These are phyloP conservation scores for Arctium minus DNA, from an alignment of 129 eudicot species.

Conservation along the genomic window DNA sequence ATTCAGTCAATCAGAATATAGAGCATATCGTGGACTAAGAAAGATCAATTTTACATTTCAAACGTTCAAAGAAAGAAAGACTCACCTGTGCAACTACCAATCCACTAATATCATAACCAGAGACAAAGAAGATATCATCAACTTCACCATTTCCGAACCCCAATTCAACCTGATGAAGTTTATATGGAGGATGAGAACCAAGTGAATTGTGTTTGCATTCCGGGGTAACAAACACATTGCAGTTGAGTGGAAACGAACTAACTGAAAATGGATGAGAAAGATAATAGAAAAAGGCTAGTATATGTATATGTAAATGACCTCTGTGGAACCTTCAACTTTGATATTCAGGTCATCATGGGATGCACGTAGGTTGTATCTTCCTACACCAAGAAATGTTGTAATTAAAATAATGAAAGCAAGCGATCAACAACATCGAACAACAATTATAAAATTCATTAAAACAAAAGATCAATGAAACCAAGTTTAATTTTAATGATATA, in stretches of 20 bases:
- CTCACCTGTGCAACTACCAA: conserved; percentile 86
- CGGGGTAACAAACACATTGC: neutral
- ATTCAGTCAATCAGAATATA: neutral
- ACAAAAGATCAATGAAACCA: neutral
- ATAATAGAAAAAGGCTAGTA: neutral
- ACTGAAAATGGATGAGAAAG: conserved; percentile 3
- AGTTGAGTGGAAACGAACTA: neutral
- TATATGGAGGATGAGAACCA: conserved; percentile 4
- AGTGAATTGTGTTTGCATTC: neutral
- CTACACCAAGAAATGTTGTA: conserved; percentile 32
- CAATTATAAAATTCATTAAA: conserved; percentile 1
- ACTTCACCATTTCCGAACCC: conserved; percentile 71
- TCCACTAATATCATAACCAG: conserved; percentile 91
- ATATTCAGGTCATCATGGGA: conserved; percentile 66
- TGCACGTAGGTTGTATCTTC: conserved; percentile 74
- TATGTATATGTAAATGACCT: conserved; percentile 40
- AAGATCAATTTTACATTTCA: neutral
- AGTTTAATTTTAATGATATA: neutral
- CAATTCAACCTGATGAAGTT: conserved; percentile 67
- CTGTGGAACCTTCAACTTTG: conserved; percentile 71
- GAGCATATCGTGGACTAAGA: neutral
- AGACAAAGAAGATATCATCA: conserved; percentile 74
- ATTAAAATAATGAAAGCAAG: neutral
- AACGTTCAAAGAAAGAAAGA: neutral
- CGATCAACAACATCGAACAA: conserved; percentile 8